Conservation (phyloP, 495 filamentous ascomycete genomes). For the Cryomyces minteri region DNA sequence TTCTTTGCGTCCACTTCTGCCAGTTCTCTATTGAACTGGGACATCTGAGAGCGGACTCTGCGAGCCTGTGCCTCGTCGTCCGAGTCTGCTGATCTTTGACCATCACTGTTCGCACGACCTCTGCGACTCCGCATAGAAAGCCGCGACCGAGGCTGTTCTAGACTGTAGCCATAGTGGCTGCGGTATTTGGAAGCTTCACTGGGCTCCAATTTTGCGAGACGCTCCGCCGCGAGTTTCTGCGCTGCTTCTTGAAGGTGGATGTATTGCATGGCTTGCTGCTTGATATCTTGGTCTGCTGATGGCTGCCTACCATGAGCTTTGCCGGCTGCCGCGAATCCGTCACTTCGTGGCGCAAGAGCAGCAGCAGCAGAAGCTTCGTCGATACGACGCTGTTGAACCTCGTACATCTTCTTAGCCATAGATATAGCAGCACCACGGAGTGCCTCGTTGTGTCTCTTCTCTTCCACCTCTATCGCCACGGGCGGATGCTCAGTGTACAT, state of each 20-base stretch:
- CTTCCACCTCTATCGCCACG: slow-evolving; percentile 51
- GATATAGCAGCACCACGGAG: slow-evolving; percentile 65
- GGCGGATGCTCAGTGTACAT: slow-evolving; percentile 66
- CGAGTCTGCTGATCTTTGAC: slow-evolving; percentile 26
- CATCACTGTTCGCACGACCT: slow-evolving; percentile 52
- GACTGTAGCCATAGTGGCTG: slow-evolving; percentile 48
- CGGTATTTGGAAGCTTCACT: slow-evolving; percentile 44
- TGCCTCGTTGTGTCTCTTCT: slow-evolving; percentile 47
- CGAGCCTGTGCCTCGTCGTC: slow-evolving; percentile 51
- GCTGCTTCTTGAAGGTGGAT: slow-evolving; percentile 64
- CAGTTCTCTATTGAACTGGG: slow-evolving; percentile 47
- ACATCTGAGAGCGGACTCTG: slow-evolving; percentile 66
- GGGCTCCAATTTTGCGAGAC: slow-evolving; percentile 53
- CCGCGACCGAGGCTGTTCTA: slow-evolving; percentile 28
- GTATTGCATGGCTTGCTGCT: slow-evolving; percentile 26
- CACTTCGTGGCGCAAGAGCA: slow-evolving; percentile 1
- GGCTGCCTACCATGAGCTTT: slow-evolving; percentile 21
- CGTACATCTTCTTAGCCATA: slow-evolving; percentile 80
- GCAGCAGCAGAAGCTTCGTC: slow-evolving; percentile 21
- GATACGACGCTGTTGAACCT: slow-evolving; percentile 36
- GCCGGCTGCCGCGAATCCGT: slow-evolving; percentile 23
- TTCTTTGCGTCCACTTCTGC: slow-evolving; percentile 57
- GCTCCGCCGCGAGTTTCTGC: slow-evolving; percentile 65
- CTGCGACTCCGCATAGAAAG: slow-evolving; percentile 25
- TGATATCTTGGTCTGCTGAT: slow-evolving; percentile 13